Percentiles rank a stretch among this genome's conserved stretches.
Conservation (phyloP, 2,329 filamentous ascomycete genomes). For the Penicillium sp. region DNA sequence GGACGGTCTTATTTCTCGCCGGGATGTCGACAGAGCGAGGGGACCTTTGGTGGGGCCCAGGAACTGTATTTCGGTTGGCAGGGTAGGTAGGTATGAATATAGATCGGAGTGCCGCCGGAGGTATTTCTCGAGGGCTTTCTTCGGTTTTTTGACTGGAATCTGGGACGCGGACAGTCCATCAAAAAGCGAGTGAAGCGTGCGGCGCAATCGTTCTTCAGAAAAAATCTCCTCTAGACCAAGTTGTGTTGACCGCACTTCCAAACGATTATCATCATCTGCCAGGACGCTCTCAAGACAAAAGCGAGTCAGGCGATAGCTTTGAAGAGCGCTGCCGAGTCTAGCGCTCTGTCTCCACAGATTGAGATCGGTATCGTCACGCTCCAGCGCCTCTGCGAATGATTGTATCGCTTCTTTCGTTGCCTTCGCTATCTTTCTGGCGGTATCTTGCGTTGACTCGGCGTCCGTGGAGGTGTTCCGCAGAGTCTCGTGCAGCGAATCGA, state of each 20-base stretch:
- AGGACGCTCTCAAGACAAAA: slow-evolving; percentile 67
- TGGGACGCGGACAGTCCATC: slow-evolving; percentile 61
- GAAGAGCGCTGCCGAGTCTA: slow-evolving; percentile 60
- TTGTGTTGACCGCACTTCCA: slow-evolving; percentile 58
- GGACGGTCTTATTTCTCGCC: slow-evolving; percentile 43
- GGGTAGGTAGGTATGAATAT: slow-evolving; percentile 52
- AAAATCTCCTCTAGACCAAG: slow-evolving; percentile 62
- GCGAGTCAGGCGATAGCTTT: slow-evolving; percentile 61
- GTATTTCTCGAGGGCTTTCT: slow-evolving; percentile 55
- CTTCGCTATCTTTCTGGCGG: slow-evolving; percentile 34
- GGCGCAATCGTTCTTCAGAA: slow-evolving; percentile 55
- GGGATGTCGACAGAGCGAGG: slow-evolving; percentile 43
- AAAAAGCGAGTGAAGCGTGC: slow-evolving; percentile 54
- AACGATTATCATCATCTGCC: slow-evolving; percentile 62
- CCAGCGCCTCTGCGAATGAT: slow-evolving; percentile 64
- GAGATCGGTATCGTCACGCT: slow-evolving; percentile 66
- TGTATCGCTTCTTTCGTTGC: slow-evolving; percentile 50
- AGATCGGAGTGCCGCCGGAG: slow-evolving; percentile 60
- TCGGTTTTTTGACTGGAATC: slow-evolving; percentile 54
- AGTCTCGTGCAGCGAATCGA: slow-evolving; percentile 71
- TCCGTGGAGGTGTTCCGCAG: slow-evolving; percentile 33
- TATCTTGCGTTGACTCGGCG: slow-evolving; percentile 22
- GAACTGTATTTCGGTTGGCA: slow-evolving; percentile 36
- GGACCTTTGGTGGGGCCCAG: slow-evolving; percentile 37
- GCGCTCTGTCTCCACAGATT: slow-evolving; percentile 66